Base-by-base conservation (phyloP, 352 stramenopile genomes). In the Globisporangium perplexum region DNA sequence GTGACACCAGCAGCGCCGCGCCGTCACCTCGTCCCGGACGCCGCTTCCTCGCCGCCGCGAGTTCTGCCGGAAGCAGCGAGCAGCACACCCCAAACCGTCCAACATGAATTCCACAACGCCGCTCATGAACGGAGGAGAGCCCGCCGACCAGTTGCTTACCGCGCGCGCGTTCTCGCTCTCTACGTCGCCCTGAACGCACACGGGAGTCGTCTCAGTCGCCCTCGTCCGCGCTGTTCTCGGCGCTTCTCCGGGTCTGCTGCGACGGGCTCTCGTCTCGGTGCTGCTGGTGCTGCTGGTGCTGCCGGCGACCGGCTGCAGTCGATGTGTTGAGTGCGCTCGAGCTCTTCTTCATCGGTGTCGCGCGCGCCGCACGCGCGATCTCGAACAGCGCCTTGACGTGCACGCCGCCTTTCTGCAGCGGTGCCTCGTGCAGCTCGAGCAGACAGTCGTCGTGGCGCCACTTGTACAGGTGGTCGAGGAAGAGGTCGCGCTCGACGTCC, bases 401-500 rank as follows among this genome's bases (percentile, higher is more conserved):
- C 31, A 77, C 71, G 42, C 76, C 75, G 1, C 64, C 72, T 47
- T 79, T 69, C 47, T 66, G 64, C 33, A 62, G 44, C 31, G 22
- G n/a, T 18, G 55, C 47, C 17, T 71, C 68, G 6, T 83, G 62
- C 10, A 89, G 50, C 43, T 73, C 59, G 52, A 93, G 53, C 47
- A 77, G 30, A 24, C 65, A 74, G 45, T 90, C 73, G 35, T 72
- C 61, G 8, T 62, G 50, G 2, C 82, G 71, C 68, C 70, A 88
- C 26, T 72, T 73, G 63, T 92, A 88, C 20, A 91, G 57, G 47
- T 83, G 60, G 36, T 74, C 61, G 7, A 95, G 59, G 48, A 95
- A 95, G 24, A 72, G 58, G 44, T 92, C 79, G 18, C 86, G 74
- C 17, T 84, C 69, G 24, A 89, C 49, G 57, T 94, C 76, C 14